Base-by-base conservation (phyloP, 1,284 basidiomycete species). In the Grifola frondosa region DNA sequence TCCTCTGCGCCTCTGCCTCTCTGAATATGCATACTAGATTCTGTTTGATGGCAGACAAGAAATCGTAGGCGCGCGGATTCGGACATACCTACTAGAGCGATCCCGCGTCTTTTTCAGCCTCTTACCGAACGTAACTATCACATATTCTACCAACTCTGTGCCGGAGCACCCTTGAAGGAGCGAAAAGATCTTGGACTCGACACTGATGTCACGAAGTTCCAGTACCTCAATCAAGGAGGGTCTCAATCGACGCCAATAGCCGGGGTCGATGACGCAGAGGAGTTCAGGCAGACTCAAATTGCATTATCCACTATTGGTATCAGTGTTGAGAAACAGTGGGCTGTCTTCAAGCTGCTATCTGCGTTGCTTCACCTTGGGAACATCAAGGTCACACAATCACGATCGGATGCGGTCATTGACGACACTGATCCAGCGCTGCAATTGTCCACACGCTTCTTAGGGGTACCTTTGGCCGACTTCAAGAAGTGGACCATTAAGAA, bases 401-500 rank as follows among this genome's bases (percentile, higher is more conserved):
- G 97, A 31, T 88, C 77, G 34, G 97, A 99, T 57, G 86, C 94
- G 1, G 72, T 80, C 15, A 77, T 99, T 36, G 82, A 91, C 45
- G 93, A 96, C 57, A 81, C 83, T 42, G 96, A 99, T 63, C 67
- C 88, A 9, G 81, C 90, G 10, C 73, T 99, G 28, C 72, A 82
- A 33, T 70, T 93, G 37, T 87, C 95, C 12, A 93, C 93, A 3
- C 80, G 85, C 9, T 89, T 99, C 64, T 75, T 99, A 29, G 97
- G 97, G 13, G 81, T 99, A 39, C 87, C 91, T 45, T 73, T 89
- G 13, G 75, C 80, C n/a, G 96, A 99, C 39, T 99, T 99, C 77
- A 97, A 93, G 72, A 97, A 93, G 65, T 99, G 97, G 97, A 96
- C 91, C 2, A 71, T 97, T 68, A 99, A 99, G 77, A 97, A 95